A percentile compares a stretch with the other conserved stretches of the same genome.
Conservation (phyloP, 148 eudicot genomes). For the Pharnaceum exiguum region DNA sequence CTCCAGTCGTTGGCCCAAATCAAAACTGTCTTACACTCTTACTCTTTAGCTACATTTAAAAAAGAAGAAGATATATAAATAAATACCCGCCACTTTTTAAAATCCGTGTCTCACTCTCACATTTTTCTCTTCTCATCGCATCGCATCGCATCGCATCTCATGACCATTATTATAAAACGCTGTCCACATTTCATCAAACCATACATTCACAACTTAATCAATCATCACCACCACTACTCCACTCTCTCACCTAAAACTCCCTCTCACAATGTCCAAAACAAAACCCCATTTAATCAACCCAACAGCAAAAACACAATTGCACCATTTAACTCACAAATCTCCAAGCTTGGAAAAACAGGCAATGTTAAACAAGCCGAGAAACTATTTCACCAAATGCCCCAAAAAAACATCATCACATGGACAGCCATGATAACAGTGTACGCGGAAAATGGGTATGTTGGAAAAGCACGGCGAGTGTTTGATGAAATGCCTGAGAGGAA, state of each 20-base stretch:
- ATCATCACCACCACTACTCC: not conserved
- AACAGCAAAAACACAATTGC: conserved; percentile 2
- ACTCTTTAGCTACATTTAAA: no score
- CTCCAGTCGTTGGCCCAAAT: no score
- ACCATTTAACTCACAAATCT: conserved; percentile 46
- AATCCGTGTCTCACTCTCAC: no score
- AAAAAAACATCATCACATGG: conserved; percentile 42
- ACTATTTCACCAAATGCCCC: conserved; percentile 35
- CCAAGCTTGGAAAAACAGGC: conserved; percentile 42
- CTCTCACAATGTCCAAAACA: not conserved
- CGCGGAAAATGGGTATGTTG: conserved; percentile 33
- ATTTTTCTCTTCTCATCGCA: no score
- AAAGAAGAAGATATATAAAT: no score
- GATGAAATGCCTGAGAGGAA: conserved; percentile 53
- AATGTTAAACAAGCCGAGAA: conserved; percentile 40
- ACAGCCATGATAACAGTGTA: conserved; percentile 52
- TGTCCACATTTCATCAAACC: no score
- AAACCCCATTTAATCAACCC: not conserved
- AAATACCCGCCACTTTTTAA: no score
- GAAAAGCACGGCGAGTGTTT: conserved; percentile 46
- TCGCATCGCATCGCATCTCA: no score
- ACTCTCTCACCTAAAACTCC: not conserved
- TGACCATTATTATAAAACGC: no score
- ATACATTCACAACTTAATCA: not conserved
- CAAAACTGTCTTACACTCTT: no score